Evolutionary conservation across 2,329 filamentous ascomycete genomes (phyloP).

Genomic region (Fusarium torreyae): DNA sequence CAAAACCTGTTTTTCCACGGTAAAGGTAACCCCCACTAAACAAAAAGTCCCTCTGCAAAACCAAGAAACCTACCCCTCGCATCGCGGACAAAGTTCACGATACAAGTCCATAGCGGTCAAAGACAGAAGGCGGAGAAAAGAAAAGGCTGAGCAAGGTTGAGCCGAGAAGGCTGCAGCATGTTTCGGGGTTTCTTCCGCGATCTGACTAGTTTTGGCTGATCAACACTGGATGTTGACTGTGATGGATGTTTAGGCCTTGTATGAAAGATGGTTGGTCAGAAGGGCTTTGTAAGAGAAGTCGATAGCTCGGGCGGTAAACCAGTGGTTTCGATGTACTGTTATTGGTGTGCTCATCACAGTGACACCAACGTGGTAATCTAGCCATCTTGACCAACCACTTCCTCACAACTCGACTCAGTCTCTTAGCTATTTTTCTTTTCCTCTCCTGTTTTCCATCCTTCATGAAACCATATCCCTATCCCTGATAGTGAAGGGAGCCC

Average conservation of each 20-base stretch:
- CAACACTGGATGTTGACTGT: neutral
- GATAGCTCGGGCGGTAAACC: slow-evolving; percentile 29
- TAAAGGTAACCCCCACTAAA: slow-evolving; percentile 9
- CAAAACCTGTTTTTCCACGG: slow-evolving; percentile 22
- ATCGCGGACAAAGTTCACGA: neutral
- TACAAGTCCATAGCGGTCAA: slow-evolving; percentile 21
- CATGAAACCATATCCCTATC: neutral
- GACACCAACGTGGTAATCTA: slow-evolving; percentile 10
- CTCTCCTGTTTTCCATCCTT: neutral
- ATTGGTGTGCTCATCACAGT: slow-evolving; percentile 30
- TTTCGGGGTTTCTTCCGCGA: slow-evolving; percentile 15
- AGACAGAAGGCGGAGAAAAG: neutral
- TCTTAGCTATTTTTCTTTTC: neutral
- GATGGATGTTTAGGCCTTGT: slow-evolving; percentile 2
- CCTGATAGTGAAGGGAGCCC: neutral
- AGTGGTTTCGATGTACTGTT: slow-evolving; percentile 13
- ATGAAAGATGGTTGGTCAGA: slow-evolving; percentile 38
- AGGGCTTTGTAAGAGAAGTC: neutral
- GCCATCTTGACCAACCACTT: slow-evolving; percentile 11
- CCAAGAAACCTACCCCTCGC: neutral
- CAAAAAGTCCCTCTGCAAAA: slow-evolving; percentile 22
- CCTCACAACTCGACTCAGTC: slow-evolving; percentile 14
- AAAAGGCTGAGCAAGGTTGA: slow-evolving; percentile 4
- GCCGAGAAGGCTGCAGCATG: slow-evolving; percentile 16
- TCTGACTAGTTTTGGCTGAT: neutral